phyloP scores from a whole-genome alignment of 108 stramenopile species.

The Fragilariopsis cylindrus region DNA sequence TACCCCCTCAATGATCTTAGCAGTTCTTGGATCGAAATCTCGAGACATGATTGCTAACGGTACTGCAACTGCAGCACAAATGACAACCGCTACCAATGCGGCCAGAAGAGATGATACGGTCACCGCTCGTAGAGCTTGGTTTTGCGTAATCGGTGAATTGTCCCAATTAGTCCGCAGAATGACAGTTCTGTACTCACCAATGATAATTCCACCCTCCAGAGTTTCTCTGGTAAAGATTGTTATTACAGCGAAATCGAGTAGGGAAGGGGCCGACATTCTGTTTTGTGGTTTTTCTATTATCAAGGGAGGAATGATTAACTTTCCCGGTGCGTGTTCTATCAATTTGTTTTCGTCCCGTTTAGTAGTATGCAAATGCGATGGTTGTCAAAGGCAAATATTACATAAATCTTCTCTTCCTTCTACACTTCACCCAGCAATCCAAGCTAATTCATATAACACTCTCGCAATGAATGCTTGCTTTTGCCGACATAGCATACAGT shows the following conservation, averaged over 20 bases:
- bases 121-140: constrained; percentile 56
- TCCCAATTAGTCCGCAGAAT: constrained; percentile 47
- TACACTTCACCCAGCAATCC: too few relatives aligned
- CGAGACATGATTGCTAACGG: constrained; percentile 61
- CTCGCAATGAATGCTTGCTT: too few relatives aligned
- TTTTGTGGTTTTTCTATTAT: too few relatives aligned
- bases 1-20: constrained; percentile 72
- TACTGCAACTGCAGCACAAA: constrained; percentile 54
- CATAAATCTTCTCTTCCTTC: too few relatives aligned
- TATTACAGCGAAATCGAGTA: constrained; percentile 50
- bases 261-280: not conserved
- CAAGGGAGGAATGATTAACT: too few relatives aligned
- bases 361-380: too few relatives aligned
- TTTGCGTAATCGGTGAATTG: constrained; percentile 38
- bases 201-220: constrained; percentile 74
- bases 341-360: too few relatives aligned
- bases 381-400: too few relatives aligned
- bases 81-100: constrained; percentile 51
- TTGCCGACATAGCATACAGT: too few relatives aligned
- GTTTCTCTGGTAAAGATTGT: constrained; percentile 84
- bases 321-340: too few relatives aligned
- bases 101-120: constrained; percentile 63
- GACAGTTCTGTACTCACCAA: constrained; percentile 76
- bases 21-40: constrained; percentile 49
- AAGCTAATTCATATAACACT: too few relatives aligned